A percentile compares a stretch with the other conserved stretches of the same genome.
Evolutionary conservation across 2,329 filamentous ascomycete genomes (phyloP).

Genomic region (Talaromyces funiculosus): DNA sequence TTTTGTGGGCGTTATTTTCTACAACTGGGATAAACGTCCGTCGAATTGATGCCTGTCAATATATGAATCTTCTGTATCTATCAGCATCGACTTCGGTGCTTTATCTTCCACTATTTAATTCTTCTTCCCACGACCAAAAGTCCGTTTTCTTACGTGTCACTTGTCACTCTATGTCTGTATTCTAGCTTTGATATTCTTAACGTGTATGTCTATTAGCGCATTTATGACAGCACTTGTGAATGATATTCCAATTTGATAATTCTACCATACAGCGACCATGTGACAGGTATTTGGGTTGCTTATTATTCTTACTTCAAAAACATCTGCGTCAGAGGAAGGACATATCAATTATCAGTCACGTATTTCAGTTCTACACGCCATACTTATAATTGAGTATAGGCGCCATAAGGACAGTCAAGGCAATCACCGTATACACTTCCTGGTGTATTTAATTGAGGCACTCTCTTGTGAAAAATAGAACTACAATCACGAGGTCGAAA

Average conservation of each 20-base stretch:
- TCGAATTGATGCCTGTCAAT: background rate
- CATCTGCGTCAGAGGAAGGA: too few species aligned
- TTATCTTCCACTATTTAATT: background rate
- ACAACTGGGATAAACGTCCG: background rate
- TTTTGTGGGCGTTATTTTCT: background rate
- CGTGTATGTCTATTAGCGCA: background rate
- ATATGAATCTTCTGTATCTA: background rate
- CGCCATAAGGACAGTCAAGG: too few species aligned
- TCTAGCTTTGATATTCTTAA: background rate
- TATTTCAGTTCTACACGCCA: too few species aligned
- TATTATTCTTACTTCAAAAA: too few species aligned
- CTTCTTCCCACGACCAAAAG: background rate
- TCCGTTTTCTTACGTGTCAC: background rate
- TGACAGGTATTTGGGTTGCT: too few species aligned
- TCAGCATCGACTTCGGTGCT: background rate
- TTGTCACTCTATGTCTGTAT: background rate
- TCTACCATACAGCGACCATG: too few species aligned
- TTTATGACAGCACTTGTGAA: background rate
- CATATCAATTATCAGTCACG: too few species aligned
- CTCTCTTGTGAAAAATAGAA: too few species aligned
- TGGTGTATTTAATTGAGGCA: too few species aligned
- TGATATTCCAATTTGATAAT: background rate
- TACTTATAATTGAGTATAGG: too few species aligned
- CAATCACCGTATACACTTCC: too few species aligned
- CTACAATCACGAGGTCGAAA: constrained; percentile 20